Base-by-base conservation (phyloP, 2,329 filamentous ascomycete species). In the Talaromyces marneffei region DNA sequence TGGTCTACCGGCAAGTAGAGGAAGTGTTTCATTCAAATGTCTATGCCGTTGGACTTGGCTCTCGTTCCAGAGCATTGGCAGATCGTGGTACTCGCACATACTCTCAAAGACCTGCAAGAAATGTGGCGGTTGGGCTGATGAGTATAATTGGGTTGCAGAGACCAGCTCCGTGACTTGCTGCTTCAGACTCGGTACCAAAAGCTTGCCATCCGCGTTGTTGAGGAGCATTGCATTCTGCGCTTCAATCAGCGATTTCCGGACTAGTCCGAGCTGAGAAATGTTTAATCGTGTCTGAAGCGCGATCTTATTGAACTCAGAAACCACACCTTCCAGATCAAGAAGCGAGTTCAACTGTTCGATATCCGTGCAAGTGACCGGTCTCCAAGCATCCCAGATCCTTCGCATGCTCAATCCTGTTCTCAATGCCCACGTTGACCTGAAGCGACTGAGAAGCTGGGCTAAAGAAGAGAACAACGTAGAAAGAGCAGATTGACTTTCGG, bases 391-490 rank as follows among this genome's bases (percentile, higher is more conserved):
- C 93, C 92, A 96, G 4, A 96, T 80, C 8, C 78, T 73, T 70
- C 94, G 89, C 89, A 95, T 94, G 66, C 85, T 87, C 12, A 92
- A 78, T 0, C 91, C 92, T 2, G 88, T 92, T 0, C 80, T 86
- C 14, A 95, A 77, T 60, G 86, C 85, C 77, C 92, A 92, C 1
- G 85, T 86, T 16, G 85, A 82, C 25, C 84, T 81, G 69, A 96
- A 93, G 55, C 81, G 81, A 40, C 77, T 77, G 46, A 82, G 74
- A 50, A 67, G 66, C 55, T 62, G 66, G 50, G 65, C 77, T 42
- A 72, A 68, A 6, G 64, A 60, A 31, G 58, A 56, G 42, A 70
- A 67, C 46, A 78, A 60, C 8, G 70, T 63, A n/a, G 66, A 65
- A 10, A 75, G 61, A 5, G 62, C 60, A 0, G 65, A 64, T 10